A percentile compares a stretch with the other conserved stretches of the same genome.
Evolutionary conservation across 2,329 filamentous ascomycete genomes (phyloP).

Genomic region (Aspergillus fumigatiaffinis): DNA sequence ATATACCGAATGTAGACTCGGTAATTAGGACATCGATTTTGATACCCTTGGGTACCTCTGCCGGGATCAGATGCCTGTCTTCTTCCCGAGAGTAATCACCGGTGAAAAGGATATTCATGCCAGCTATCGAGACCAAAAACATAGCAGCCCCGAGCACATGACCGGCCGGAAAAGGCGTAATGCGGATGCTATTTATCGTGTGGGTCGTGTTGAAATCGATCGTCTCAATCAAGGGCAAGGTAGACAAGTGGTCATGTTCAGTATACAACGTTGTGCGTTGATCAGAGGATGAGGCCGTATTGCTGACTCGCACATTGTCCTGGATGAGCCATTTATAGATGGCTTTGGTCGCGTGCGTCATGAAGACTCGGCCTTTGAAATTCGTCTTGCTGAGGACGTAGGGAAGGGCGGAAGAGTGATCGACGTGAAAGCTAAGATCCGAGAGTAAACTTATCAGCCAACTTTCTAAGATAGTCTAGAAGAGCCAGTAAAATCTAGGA

Average conservation of each 20-base stretch:
- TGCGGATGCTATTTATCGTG: conserved; percentile 91
- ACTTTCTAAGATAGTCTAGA: conserved; percentile 1
- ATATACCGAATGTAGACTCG: conserved; percentile 95
- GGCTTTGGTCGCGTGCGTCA: conserved; percentile 98
- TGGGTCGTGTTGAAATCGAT: conserved; percentile 99
- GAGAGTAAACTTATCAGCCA: conserved; percentile 24
- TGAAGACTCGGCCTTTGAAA: conserved; percentile 93
- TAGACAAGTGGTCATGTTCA: conserved; percentile 90
- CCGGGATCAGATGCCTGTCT: conserved; percentile 91
- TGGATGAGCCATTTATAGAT: conserved; percentile 99
- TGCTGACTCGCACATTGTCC: conserved; percentile 88
- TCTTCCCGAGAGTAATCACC: conserved; percentile 96
- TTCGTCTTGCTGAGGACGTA: conserved; percentile 98
- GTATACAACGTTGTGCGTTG: conserved; percentile 74
- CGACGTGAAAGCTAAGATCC: conserved; percentile 82
- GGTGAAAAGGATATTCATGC: conserved; percentile 94
- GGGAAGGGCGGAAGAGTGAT: conserved; percentile 96
- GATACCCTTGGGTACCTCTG: conserved; percentile 79
- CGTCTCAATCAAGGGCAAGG: conserved; percentile 89
- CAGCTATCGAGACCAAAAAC: conserved; percentile 96
- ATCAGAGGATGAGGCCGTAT: conserved; percentile 59
- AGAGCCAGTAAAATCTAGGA: not conserved
- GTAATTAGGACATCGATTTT: conserved; percentile 97
- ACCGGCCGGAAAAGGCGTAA: conserved; percentile 93
- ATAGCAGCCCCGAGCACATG: conserved; percentile 98